phyloP scores from a whole-genome alignment of 352 stramenopile species.

The Phytophthora constricta region DNA sequence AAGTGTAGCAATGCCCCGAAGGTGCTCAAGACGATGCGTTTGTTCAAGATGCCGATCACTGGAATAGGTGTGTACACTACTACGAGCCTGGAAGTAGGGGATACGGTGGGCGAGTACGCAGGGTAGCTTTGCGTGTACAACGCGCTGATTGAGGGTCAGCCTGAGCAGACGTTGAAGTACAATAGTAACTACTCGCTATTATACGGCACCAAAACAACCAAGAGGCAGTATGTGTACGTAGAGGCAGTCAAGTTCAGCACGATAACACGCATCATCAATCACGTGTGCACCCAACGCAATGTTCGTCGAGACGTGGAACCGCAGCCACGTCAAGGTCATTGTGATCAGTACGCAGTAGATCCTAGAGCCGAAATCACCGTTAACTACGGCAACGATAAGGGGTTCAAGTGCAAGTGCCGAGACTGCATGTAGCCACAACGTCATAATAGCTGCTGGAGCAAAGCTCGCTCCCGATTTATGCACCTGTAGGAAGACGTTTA shows the following conservation, averaged over 20 bases:
- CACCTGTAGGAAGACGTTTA: too few relatives aligned
- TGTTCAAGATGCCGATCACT: too few relatives aligned
- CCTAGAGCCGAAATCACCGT: constrained; percentile 7
- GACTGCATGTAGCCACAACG: too few relatives aligned
- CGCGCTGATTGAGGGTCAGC: neutral
- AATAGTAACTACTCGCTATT: constrained; percentile 13
- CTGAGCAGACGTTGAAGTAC: too few relatives aligned
- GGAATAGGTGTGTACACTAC: too few relatives aligned
- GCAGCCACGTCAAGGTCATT: constrained; percentile 9
- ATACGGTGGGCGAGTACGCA: constrained; percentile 9
- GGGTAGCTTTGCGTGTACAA: neutral
- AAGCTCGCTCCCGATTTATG: neutral
- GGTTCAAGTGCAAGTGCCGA: too few relatives aligned
- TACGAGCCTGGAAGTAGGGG: neutral
- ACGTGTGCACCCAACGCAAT: too few relatives aligned
- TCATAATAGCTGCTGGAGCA: constrained; percentile 4
- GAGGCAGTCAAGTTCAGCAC: neutral
- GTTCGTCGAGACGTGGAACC: constrained; percentile 9
- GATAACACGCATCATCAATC: constrained; percentile 4
- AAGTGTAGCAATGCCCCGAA: constrained; percentile 9
- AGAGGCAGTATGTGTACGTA: constrained; percentile 8
- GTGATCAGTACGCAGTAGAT: neutral
- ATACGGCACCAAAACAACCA: neutral
- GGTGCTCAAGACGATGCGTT: too few relatives aligned
- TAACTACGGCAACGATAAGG: constrained; percentile 8